Evolutionary conservation across 2,329 filamentous ascomycete genomes (phyloP).

Genomic region (Nigrospora sphaerica): DNA sequence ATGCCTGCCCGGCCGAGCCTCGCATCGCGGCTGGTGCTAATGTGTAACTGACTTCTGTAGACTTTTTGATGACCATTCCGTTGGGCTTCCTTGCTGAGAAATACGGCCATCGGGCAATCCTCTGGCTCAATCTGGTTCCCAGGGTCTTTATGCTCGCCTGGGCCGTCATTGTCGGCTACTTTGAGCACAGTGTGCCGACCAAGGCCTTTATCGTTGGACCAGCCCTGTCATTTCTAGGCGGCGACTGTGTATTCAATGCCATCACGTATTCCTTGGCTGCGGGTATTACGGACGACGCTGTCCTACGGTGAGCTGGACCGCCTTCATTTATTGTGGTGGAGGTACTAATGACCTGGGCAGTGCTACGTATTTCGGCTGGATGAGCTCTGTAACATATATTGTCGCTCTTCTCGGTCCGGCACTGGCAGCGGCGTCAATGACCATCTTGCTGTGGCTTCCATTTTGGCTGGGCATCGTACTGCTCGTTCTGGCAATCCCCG

Average conservation of each 20-base stretch:
- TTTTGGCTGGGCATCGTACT: slow-evolving; percentile 32
- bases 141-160: slow-evolving; percentile 31
- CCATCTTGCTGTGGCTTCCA: slow-evolving; percentile 32
- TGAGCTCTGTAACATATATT: slow-evolving; percentile 39
- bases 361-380: slow-evolving; percentile 42
- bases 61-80: slow-evolving; percentile 42
- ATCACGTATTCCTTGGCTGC: slow-evolving; percentile 39
- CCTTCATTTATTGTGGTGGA: neutral
- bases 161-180: slow-evolving; percentile 30
- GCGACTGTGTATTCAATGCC: slow-evolving; percentile 44
- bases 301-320: slow-evolving; percentile 20
- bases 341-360: slow-evolving; percentile 14
- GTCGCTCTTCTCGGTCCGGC: slow-evolving; percentile 38
- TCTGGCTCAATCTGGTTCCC: slow-evolving; percentile 37
- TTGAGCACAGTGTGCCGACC: slow-evolving; percentile 27
- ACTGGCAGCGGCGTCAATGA: slow-evolving; percentile 38
- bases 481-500: slow-evolving; percentile 23
- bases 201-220: slow-evolving; percentile 32
- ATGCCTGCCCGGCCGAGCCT: too few species aligned
- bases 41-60: slow-evolving; percentile 17
- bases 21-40: too few species aligned
- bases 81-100: slow-evolving; percentile 36
- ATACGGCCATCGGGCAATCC: slow-evolving; percentile 29
- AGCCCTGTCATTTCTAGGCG: slow-evolving; percentile 36
- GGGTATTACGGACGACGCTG: slow-evolving; percentile 33